phyloP scores from a whole-genome alignment of 2,329 filamentous ascomycete species.

The Phialophora tarda region DNA sequence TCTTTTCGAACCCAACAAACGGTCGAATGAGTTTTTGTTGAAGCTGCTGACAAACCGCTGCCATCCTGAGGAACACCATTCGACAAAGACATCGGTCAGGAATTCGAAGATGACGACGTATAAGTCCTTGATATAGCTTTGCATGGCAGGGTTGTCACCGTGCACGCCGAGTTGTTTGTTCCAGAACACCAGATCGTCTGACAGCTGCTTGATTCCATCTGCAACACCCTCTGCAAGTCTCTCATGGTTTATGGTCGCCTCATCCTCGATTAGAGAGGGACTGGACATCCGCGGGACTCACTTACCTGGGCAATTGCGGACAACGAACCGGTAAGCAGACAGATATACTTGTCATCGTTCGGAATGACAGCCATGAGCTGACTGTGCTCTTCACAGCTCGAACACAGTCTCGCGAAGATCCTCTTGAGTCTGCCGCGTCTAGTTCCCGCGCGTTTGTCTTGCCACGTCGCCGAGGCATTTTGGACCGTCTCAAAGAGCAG shows the following conservation, averaged over 20 bases:
- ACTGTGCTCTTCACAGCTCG: conserved; percentile 2
- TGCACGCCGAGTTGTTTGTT: neutral
- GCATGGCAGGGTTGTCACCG: neutral
- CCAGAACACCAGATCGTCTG: neutral
- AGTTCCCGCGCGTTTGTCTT: neutral
- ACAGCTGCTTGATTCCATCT: neutral
- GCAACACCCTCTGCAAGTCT: neutral
- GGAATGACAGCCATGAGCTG: neutral
- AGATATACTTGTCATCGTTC: conserved; percentile 1
- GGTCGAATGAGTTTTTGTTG: conserved; percentile 3
- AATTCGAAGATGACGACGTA: conserved; percentile 4
- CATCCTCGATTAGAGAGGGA: neutral
- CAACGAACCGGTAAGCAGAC: conserved; percentile 2
- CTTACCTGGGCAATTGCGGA: neutral
- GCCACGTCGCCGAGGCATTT: neutral
- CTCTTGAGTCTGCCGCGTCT: neutral
- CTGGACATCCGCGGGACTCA: neutral
- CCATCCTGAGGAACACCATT: neutral
- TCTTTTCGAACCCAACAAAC: neutral
- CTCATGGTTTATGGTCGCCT: conserved; percentile 1
- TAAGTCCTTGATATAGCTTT: neutral
- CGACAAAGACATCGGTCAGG: neutral
- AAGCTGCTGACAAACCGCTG: conserved; percentile 1
- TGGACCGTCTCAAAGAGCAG: neutral
- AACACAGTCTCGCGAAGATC: neutral